Evolutionary conservation across 2,329 filamentous ascomycete species (phyloP), one percentile per base, ranked within the genome.

Genomic region (Cercospora sp.): DNA sequence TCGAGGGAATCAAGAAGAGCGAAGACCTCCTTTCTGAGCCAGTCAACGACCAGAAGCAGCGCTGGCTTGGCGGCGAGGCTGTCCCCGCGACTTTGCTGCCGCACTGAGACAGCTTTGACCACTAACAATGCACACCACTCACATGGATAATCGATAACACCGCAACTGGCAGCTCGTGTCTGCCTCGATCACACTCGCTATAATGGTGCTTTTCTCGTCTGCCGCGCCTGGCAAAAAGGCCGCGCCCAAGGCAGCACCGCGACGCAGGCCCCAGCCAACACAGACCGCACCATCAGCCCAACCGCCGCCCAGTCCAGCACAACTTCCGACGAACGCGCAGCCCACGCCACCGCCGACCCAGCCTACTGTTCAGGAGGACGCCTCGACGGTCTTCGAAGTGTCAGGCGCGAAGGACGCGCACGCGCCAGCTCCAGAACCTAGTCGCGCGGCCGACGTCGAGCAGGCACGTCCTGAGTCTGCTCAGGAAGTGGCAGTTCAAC

Each of bases 181-280:
- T 70, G 66, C 65, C 53, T 28, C 53, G 26, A 30, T 58, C 26
- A 24, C 45, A 16, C 53, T 45, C 61, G 16, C 55, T 43, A 43
- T 65, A 79, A 82, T 84, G 57, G 70, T 74, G 21, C 81, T 86
- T 55, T 85, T 85, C 69, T 86, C 83, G 73, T 87, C 85, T 65
- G 84, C 82, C 51, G 85, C 86, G 70, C 80, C 81, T 18, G 81
- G 80, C 75, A 84, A 82, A 73, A 83, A 82, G 73, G 81, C 83
- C 67, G 82, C 81, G 4, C 83, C 84, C 45, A 85, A 84, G 71
- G 81, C 79, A 59, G 77, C 80, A 32, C 78, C 79, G 49, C 80
- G 83, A 61, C 78, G 82, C 32, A 80, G 82, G 61, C 77, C 75
- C 55, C 78, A 77, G 61, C 77, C 32, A 62, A 53, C 66, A 13